These are phyloP conservation scores for Cystofilobasidium ferigula DNA, from an alignment of 768 basidiomycete species.

Conservation along the genomic window DNA sequence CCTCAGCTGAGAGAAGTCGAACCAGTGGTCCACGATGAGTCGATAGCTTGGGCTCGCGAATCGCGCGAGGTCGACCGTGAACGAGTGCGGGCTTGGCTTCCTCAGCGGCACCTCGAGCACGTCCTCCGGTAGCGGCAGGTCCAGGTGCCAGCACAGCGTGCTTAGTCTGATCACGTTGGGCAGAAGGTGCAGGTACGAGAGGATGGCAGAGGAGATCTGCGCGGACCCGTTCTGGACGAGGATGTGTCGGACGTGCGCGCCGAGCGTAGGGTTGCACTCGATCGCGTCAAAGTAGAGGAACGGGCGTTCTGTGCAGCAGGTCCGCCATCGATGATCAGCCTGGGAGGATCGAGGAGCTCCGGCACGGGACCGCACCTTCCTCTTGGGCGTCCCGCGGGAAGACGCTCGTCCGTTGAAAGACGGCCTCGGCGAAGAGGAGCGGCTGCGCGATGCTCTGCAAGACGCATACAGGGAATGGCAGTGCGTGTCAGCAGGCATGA, in stretches of 20 bases:
- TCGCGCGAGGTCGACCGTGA: not conserved
- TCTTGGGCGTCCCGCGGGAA: not conserved
- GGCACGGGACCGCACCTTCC: not conserved
- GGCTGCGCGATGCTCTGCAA: conserved; percentile 1
- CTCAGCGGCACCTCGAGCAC: not conserved
- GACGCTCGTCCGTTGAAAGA: not conserved
- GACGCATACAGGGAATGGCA: no score
- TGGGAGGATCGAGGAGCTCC: no score
- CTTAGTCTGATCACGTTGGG: not conserved
- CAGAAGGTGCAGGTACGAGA: conserved; percentile 3
- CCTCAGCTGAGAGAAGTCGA: not conserved
- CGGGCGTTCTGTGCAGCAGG: not conserved
- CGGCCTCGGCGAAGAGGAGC: not conserved
- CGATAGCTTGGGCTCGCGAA: not conserved
- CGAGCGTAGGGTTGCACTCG: not conserved
- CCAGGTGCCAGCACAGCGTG: conserved; percentile 4
- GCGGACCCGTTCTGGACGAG: not conserved
- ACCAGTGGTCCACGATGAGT: not conserved
- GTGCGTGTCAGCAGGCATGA: no score
- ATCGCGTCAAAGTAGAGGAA: not conserved
- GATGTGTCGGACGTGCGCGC: not conserved
- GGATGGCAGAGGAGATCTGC: conserved; percentile 2
- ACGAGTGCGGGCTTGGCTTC: not conserved
- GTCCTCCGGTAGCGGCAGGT: conserved; percentile 3
- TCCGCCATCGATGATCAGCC: no score